Evolutionary conservation across 129 eudicot genomes (phyloP).

Genomic region (Glebionis coronaria): DNA sequence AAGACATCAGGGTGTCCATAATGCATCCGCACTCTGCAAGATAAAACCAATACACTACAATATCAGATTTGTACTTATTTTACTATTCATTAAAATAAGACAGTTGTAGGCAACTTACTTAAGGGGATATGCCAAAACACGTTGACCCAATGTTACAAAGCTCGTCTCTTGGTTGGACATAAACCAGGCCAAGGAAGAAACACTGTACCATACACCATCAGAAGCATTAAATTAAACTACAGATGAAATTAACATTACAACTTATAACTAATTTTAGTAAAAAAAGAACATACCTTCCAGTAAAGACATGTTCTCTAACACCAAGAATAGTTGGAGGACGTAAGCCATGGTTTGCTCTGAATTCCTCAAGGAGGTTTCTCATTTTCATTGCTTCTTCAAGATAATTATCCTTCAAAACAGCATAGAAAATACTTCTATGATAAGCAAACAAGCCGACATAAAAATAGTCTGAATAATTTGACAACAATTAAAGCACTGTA

Average conservation of each 20-base stretch:
- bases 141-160: conserved; percentile 96
- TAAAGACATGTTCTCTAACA: conserved; percentile 97
- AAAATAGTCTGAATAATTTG: conserved; percentile 1
- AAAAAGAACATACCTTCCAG: conserved; percentile 67
- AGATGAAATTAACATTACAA: background rate
- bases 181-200: conserved; percentile 97
- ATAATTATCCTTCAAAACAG: conserved; percentile 75
- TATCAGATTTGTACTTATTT: background rate
- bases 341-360: conserved; percentile 74
- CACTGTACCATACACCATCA: conserved; percentile 54
- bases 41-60: conserved; percentile 8
- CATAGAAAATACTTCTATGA: background rate
- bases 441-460: background rate
- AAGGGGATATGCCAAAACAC: conserved; percentile 93
- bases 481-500: background rate
- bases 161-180: conserved; percentile 99
- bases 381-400: conserved; percentile 98
- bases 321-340: conserved; percentile 98
- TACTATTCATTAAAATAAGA: background rate
- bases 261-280: background rate
- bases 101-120: conserved; percentile 53
- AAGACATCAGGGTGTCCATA: conserved; percentile 99
- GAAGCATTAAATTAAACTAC: conserved; percentile 3
- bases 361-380: conserved; percentile 95
- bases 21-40: conserved; percentile 97